Percentiles rank a stretch among this genome's conserved stretches.
Conservation (phyloP, 2,329 filamentous ascomycete species). For the Fusarium buxicola region DNA sequence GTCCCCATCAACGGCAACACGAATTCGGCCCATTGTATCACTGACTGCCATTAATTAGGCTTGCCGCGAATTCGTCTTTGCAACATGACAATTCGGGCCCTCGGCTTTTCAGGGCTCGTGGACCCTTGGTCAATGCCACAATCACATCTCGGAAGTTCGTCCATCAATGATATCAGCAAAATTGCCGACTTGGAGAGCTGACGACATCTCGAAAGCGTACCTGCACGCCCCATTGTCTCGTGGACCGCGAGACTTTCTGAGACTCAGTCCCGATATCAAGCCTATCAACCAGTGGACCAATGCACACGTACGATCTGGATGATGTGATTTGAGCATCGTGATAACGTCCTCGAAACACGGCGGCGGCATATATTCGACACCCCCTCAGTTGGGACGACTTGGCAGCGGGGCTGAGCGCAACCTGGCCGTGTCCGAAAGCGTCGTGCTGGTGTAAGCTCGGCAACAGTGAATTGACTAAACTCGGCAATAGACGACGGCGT, state of each 20-base stretch:
- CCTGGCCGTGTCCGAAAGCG: conserved; percentile 35
- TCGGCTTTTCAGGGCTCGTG: conserved; percentile 38
- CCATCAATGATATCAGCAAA: conserved; percentile 17
- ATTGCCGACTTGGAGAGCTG: conserved; percentile 34
- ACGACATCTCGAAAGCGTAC: conserved; percentile 31
- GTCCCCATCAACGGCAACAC: conserved; percentile 46
- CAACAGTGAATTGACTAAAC: conserved; percentile 34
- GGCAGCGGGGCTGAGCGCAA: conserved; percentile 33
- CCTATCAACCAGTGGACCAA: conserved; percentile 38
- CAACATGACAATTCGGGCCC: conserved; percentile 20
- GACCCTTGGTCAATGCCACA: conserved; percentile 45
- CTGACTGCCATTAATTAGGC: conserved; percentile 46
- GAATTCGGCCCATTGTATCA: conserved; percentile 8
- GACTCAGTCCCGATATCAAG: conserved; percentile 27
- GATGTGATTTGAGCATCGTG: conserved; percentile 44
- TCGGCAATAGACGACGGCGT: conserved; percentile 35
- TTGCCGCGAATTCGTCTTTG: conserved; percentile 54
- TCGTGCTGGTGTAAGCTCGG: conserved; percentile 35
- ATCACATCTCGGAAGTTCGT: conserved; percentile 25
- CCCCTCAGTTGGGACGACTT: conserved; percentile 38
- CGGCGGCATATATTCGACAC: conserved; percentile 39
- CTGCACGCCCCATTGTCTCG: conserved; percentile 30
- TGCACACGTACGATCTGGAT: conserved; percentile 42
- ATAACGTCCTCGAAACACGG: conserved; percentile 42
- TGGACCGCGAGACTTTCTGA: conserved; percentile 35